Base-by-base conservation (phyloP, 306 rosid genomes). In the Albizia julibrissin region DNA sequence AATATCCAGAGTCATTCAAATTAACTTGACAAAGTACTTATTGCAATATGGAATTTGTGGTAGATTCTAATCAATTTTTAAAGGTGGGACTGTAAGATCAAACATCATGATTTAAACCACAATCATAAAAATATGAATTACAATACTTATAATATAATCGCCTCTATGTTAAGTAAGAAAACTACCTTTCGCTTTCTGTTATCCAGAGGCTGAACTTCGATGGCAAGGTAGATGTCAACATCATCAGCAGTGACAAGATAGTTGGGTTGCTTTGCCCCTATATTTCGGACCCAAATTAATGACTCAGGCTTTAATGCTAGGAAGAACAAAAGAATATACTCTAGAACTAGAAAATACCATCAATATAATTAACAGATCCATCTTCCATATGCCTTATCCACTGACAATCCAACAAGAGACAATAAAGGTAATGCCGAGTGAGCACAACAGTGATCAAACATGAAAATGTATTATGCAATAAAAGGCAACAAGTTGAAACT, bases 211-310 rank as follows among this genome's bases (percentile, higher is more conserved):
- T 91, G 94, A 85, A 95, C 99, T 88, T 95, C 96, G 85, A 95
- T 91, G 84, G 99, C 97, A 67, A 95, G 98, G 81, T 90, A 88
- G 76, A 91, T 83, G 34, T 89, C 94, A 86, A 95, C 97, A 82
- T 95, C 99, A 69, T 95, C 98, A 27, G 98, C 97, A 44, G 87
- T 89, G 86, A 95, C 82, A 80, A 89, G 92, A 90, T 95, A 93
- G 88, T 88, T 91, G 77, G 99, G 99, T 83, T 95, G 98, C 87
- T 91, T 92, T 65, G 99, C 98, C 76, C 97, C 99, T 93, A 80
- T 50, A 85, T 77, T 59, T 79, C 72, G 21, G 52, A 88, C 79
- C 72, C 37, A 77, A 33, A 54, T 81, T 73, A 76, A 22, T 50
- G 83, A 81, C 54, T 82, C 66, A 83, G 77, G 76, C 84, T 44